Base-by-base conservation (phyloP, 345 rosid species). In the Corchorus capsularis region DNA sequence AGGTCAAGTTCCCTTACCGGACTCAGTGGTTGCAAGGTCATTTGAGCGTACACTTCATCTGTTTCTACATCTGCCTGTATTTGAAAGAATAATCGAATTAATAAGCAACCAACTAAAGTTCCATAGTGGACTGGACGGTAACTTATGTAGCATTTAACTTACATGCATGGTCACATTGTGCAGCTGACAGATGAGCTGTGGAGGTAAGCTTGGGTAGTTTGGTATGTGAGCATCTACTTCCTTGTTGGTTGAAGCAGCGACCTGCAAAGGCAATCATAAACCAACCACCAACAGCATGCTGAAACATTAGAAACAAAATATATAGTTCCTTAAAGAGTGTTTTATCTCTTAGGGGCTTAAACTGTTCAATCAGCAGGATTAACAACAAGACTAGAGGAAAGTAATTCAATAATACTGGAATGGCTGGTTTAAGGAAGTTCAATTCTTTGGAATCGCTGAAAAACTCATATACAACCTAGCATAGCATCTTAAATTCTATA, bases 111-210 rank as follows among this genome's bases (percentile, higher is more conserved):
- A 60, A 20, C 34, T 4, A 64, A 45, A 49, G 52, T 49, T 56
- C 50, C 34, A 41, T 15, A 75, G 79, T 27, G 27, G 27, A 27
- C 11, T 46, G 78, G 43, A 70, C 61, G 32, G 65, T 46, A 46
- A 63, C 16, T 11, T 27, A 47, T 74, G 67, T 52, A 27, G 70
- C 76, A 77, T 57, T 75, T 35, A 22, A 53, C 94, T 89, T 83
- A 96, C 99, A 89, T 96, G 98, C 99, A 96, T 96, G 73, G 97
- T 94, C 78, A 94, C 90, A 78, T 94, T 93, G 86, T 94, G 98
- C 82, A 96, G 97, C 87, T 92, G 97, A 82, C 99, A 96, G 79
- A 96, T 80, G 78, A 96, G 97, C 78, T 96, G 99, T 1, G 99
- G 97, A 73, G 94, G 97, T 79, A 96, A 86, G 89, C 95, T 96